These are phyloP conservation scores for Cephalotrichum gorgonifer DNA, from an alignment of 2,329 filamentous ascomycete genomes.

Conservation along the genomic window DNA sequence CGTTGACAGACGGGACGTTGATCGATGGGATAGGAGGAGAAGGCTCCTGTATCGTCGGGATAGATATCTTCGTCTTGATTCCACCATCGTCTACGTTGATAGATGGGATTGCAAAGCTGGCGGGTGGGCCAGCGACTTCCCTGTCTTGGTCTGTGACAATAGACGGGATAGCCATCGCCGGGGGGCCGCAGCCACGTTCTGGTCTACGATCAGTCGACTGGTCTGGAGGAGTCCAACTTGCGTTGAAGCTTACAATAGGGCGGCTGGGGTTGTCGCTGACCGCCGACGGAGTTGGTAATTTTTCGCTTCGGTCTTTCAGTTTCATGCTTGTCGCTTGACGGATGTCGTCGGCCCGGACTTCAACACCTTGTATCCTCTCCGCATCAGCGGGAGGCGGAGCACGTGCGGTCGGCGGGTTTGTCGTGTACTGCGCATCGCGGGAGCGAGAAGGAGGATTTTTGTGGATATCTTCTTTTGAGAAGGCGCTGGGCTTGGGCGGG, in stretches of 20 bases:
- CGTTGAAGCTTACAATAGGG: conserved; percentile 95
- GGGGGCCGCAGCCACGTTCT: conserved; percentile 16
- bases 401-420: conserved; percentile 40
- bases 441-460: conserved; percentile 77
- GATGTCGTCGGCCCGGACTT: conserved; percentile 81
- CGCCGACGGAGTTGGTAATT: conserved; percentile 76
- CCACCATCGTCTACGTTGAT: conserved; percentile 27
- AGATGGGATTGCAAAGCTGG: conserved; percentile 22
- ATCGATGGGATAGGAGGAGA: neutral
- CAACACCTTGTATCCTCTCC: conserved; percentile 49
- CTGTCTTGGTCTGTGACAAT: neutral
- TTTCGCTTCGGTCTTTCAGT: conserved; percentile 75
- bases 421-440: conserved; percentile 68
- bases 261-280: conserved; percentile 85
- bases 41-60: conserved; percentile 23
- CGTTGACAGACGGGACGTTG: neutral
- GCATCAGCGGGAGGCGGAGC: conserved; percentile 25
- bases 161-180: conserved; percentile 7
- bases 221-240: conserved; percentile 66
- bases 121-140: conserved; percentile 12
- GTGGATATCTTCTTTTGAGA: conserved; percentile 49
- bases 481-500: neutral
- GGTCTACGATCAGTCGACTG: conserved; percentile 57
- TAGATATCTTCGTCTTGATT: conserved; percentile 16
- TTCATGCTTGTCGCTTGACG: conserved; percentile 83